phyloP scores from a whole-genome alignment of 352 stramenopile genomes.

The Globisporangium mamillatum region DNA sequence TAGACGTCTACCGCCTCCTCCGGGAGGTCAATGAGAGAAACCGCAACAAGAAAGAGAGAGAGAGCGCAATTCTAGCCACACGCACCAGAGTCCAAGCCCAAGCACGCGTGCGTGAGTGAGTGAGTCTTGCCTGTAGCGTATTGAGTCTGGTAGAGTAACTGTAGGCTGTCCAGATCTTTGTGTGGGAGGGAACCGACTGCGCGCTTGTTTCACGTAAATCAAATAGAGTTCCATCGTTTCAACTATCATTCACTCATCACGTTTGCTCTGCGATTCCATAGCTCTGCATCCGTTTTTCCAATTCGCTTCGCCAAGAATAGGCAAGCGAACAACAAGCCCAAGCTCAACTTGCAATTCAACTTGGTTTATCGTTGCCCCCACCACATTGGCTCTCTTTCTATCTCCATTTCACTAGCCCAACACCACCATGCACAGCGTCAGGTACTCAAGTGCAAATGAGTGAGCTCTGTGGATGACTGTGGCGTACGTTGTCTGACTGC shows the following conservation, averaged over 20 bases:
- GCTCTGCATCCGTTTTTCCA: background rate
- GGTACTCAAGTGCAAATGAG: slow-evolving; percentile 15
- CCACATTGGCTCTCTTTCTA: background rate
- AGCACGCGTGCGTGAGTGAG: background rate
- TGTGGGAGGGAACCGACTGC: slow-evolving; percentile 7
- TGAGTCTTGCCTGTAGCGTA: background rate
- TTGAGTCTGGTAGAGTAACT: background rate
- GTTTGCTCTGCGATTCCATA: background rate
- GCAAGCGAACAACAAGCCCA: background rate
- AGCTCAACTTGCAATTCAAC: background rate
- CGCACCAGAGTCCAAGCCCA: background rate
- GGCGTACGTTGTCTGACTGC: background rate
- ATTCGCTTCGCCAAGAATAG: background rate
- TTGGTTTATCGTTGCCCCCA: background rate
- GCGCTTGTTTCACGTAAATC: background rate
- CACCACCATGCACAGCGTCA: slow-evolving; percentile 55
- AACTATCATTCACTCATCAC: background rate
- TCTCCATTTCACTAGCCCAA: background rate
- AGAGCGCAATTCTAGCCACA: background rate
- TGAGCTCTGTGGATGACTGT: background rate
- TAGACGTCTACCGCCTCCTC: slow-evolving; percentile 63
- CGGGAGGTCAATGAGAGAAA: slow-evolving; percentile 66
- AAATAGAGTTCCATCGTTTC: background rate
- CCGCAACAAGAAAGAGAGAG: background rate
- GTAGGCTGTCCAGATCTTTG: background rate